These are phyloP conservation scores for Coemansia sp. DNA, from an alignment of 192 early-diverging fungal species.

Conservation along the genomic window DNA sequence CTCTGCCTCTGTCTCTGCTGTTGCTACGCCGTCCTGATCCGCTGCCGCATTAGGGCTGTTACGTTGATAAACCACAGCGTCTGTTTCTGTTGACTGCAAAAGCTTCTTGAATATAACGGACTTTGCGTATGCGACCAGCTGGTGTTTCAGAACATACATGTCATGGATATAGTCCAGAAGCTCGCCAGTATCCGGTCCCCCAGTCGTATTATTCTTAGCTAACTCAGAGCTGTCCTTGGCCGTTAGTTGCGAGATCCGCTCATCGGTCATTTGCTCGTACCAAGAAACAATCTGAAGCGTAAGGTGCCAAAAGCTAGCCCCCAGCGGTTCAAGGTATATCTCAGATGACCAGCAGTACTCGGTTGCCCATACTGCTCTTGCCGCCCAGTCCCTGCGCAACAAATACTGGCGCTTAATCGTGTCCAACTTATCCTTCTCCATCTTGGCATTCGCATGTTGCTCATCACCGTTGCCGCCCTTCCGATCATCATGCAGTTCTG, in stretches of 20 bases:
- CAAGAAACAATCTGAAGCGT: slow-evolving; percentile 36
- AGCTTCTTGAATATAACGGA: neutral
- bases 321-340: slow-evolving; percentile 36
- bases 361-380: slow-evolving; percentile 28
- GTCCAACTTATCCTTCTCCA: slow-evolving; percentile 6
- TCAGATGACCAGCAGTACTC: slow-evolving; percentile 28
- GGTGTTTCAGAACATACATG: slow-evolving; percentile 10
- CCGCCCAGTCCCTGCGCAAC: slow-evolving; percentile 18
- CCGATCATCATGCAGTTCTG: neutral
- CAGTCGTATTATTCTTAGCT: neutral
- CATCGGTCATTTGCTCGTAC: slow-evolving; percentile 14
- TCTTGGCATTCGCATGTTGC: neutral
- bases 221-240: slow-evolving; percentile 3
- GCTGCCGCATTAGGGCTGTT: neutral
- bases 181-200: slow-evolving; percentile 10
- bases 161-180: slow-evolving; percentile 31
- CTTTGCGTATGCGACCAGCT: slow-evolving; percentile 6
- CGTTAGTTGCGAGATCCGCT: slow-evolving; percentile 12
- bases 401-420: neutral
- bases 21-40: neutral
- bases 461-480: neutral
- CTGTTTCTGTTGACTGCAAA: neutral
- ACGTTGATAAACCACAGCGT: neutral
- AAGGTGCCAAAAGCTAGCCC: slow-evolving; percentile 43
- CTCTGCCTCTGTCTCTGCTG: neutral